A percentile compares a stretch with the other conserved stretches of the same genome.
These are phyloP conservation scores for Crassisporium funariophilum DNA, from an alignment of 768 basidiomycete genomes.

Conservation along the genomic window DNA sequence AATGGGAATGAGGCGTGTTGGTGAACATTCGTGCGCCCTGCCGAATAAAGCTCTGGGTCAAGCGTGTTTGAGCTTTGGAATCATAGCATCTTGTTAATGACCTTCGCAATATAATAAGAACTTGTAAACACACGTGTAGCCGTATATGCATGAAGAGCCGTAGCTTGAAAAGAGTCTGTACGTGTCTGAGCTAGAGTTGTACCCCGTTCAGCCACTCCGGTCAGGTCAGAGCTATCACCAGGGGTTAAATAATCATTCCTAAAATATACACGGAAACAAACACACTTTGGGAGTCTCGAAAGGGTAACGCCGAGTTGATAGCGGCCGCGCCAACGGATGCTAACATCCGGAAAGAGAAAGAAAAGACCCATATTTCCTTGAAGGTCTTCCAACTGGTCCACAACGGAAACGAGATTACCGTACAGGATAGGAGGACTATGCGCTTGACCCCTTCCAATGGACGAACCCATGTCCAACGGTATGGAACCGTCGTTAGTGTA, in stretches of 20 bases:
- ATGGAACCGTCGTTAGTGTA: slow-evolving; percentile 68
- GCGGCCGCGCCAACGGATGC: slow-evolving; percentile 74
- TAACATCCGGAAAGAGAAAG: slow-evolving; percentile 91
- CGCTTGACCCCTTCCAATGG: slow-evolving; percentile 48
- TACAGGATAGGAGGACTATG: slow-evolving; percentile 69
- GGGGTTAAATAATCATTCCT: too few species aligned
- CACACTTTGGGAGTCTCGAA: slow-evolving; percentile 75
- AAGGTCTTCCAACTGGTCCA: slow-evolving; percentile 78
- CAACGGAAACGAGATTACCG: slow-evolving; percentile 82
- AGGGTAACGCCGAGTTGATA: slow-evolving; percentile 78
- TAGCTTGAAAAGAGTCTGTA: slow-evolving; percentile 79
- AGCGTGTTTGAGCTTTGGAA: slow-evolving; percentile 44
- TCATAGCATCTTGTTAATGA: slow-evolving; percentile 6
- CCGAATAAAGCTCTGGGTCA: slow-evolving; percentile 54
- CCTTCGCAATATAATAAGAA: slow-evolving; percentile 8
- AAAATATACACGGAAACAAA: slow-evolving; percentile 20
- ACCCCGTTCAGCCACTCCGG: slow-evolving; percentile 61
- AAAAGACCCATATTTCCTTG: slow-evolving; percentile 82
- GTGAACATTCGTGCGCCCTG: slow-evolving; percentile 56
- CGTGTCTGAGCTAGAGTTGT: slow-evolving; percentile 69
- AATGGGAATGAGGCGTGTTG: slow-evolving; percentile 23
- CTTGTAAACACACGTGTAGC: slow-evolving; percentile 67
- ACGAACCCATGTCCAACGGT: slow-evolving; percentile 65
- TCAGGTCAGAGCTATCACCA: slow-evolving; percentile 40
- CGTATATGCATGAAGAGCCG: slow-evolving; percentile 70